A percentile compares a stretch with the other conserved stretches of the same genome.
Conservation (phyloP, 2,329 filamentous ascomycete genomes). For the Claviceps sp. region DNA sequence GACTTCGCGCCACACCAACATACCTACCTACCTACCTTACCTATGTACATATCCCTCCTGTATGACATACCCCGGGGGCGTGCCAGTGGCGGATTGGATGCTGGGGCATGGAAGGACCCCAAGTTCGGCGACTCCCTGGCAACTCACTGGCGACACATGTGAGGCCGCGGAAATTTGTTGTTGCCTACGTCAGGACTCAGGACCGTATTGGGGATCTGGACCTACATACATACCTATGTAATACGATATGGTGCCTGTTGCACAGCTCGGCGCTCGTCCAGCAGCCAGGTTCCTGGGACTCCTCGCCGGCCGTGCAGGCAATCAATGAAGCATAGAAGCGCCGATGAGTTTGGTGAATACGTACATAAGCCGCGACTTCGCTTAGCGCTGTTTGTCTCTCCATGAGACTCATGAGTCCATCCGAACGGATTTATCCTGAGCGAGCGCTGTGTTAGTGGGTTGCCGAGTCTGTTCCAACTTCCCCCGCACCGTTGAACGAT, state of each 20-base stretch:
- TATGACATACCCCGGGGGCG: no score
- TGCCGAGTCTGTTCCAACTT: neutral
- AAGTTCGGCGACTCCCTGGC: neutral
- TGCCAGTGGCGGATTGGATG: neutral
- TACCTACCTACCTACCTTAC: neutral
- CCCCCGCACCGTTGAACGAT: constrained; percentile 2
- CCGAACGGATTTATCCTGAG: no score
- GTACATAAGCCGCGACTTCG: neutral
- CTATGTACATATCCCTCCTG: neutral
- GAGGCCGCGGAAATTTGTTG: neutral
- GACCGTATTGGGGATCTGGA: no score
- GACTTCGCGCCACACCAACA: neutral
- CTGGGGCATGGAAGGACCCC: neutral
- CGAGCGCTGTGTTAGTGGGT: neutral
- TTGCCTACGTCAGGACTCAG: neutral
- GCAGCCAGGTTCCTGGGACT: constrained; percentile 6
- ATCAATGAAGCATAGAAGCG: neutral
- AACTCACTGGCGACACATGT: neutral
- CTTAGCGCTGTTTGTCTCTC: neutral
- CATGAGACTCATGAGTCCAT: no score
- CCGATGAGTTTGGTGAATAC: neutral
- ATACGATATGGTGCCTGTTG: neutral
- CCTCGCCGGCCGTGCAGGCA: neutral
- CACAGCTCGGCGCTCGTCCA: constrained; percentile 2
- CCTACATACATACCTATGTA: no score